phyloP scores from a whole-genome alignment of 1,284 basidiomycete genomes.

The Ceratobasidium sp. region DNA sequence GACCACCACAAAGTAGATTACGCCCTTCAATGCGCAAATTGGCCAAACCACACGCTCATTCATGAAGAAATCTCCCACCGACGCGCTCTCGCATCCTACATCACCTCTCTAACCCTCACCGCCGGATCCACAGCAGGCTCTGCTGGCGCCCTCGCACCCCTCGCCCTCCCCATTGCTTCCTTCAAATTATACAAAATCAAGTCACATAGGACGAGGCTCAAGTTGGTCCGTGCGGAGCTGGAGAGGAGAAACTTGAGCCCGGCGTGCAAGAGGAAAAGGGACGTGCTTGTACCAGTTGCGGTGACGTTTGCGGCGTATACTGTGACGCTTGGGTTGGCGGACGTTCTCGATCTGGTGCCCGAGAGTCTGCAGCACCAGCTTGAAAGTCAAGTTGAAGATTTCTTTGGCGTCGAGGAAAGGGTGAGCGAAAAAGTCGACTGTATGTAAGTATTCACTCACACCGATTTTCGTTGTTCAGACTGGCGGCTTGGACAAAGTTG shows the following conservation, averaged over 20 bases:
- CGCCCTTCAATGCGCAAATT: not conserved
- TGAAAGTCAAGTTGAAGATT: not conserved
- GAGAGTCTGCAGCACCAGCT: constrained; percentile 12
- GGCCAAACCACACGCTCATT: constrained; percentile 30
- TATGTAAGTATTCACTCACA: not conserved
- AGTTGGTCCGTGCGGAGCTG: constrained; percentile 30
- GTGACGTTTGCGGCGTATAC: constrained; percentile 18
- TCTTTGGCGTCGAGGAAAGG: constrained; percentile 19
- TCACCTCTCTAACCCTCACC: constrained; percentile 37
- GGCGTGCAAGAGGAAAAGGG: constrained; percentile 22
- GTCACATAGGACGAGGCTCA: constrained; percentile 28
- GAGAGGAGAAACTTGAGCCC: constrained; percentile 6
- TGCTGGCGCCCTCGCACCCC: not conserved
- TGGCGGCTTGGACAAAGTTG: not conserved
- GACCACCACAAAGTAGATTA: not conserved
- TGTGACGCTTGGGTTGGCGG: constrained; percentile 40
- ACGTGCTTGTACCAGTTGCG: constrained; percentile 36
- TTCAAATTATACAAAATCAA: constrained; percentile 44
- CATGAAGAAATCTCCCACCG: constrained; percentile 30
- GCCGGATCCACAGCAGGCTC: constrained; percentile 19
- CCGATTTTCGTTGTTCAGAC: not conserved
- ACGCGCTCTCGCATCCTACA: constrained; percentile 35
- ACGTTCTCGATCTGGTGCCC: constrained; percentile 34
- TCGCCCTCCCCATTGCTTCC: constrained; percentile 33
- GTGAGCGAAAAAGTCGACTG: not conserved